Conservation (phyloP, 495 filamentous ascomycete genomes). For the Parathielavia appendiculata region DNA sequence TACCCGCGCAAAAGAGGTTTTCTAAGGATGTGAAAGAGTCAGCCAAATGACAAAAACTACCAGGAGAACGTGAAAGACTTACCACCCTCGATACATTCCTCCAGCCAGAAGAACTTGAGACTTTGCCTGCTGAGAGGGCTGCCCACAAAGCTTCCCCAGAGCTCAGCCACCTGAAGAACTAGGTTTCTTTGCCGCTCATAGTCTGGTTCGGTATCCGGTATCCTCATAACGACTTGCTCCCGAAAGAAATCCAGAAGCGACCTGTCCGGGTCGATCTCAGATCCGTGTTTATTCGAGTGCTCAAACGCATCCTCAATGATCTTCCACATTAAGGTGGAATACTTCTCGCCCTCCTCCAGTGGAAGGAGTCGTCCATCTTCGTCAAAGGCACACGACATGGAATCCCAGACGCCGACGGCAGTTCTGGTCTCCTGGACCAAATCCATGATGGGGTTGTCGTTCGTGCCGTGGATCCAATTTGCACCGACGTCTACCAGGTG, state of each 20-base stretch:
- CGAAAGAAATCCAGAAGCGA: slow-evolving; percentile 77
- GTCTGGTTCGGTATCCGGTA: slow-evolving; percentile 44
- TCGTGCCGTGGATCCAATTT: slow-evolving; percentile 93
- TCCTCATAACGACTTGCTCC: slow-evolving; percentile 51
- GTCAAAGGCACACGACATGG: slow-evolving; percentile 54
- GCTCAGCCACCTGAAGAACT: slow-evolving; percentile 59
- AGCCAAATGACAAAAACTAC: neutral
- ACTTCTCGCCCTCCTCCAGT: slow-evolving; percentile 46
- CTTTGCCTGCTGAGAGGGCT: slow-evolving; percentile 72
- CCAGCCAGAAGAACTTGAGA: slow-evolving; percentile 89
- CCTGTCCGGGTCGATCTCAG: slow-evolving; percentile 56
- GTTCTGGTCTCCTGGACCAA: slow-evolving; percentile 68
- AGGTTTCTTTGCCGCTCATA: slow-evolving; percentile 46
- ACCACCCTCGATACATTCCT: slow-evolving; percentile 90
- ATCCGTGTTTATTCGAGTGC: slow-evolving; percentile 64
- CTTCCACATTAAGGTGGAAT: slow-evolving; percentile 66
- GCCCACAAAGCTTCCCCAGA: slow-evolving; percentile 89
- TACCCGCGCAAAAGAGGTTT: slow-evolving; percentile 83
- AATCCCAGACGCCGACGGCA: slow-evolving; percentile 53
- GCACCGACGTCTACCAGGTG: slow-evolving; percentile 64
- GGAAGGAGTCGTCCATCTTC: slow-evolving; percentile 56
- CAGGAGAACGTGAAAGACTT: slow-evolving; percentile 27
- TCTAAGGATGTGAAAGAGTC: slow-evolving; percentile 45
- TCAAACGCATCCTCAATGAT: slow-evolving; percentile 74
- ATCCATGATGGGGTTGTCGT: slow-evolving; percentile 76